Evolutionary conservation across 164 flowering plant species (phyloP).

Genomic region (Vitis labrusca): DNA sequence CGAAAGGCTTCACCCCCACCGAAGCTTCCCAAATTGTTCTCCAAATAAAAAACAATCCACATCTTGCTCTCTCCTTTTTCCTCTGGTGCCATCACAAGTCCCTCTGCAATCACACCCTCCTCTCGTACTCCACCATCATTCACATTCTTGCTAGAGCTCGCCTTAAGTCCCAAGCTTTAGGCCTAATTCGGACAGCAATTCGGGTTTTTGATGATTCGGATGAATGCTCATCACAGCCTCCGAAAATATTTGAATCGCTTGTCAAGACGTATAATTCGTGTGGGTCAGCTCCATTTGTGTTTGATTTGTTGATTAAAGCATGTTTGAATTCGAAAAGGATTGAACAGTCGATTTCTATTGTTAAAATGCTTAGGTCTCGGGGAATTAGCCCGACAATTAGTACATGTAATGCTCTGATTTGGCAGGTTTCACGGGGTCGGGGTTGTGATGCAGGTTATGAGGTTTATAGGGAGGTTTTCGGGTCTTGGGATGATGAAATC

Average conservation of each 20-base stretch:
- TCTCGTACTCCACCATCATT: conserved; percentile 64
- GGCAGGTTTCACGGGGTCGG: conserved; percentile 30
- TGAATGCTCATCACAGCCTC: conserved; percentile 9
- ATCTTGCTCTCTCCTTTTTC: conserved; percentile 75
- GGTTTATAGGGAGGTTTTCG: conserved; percentile 51
- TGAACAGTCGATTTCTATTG: conserved; percentile 49
- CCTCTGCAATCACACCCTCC: conserved; percentile 55
- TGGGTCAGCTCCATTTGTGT: conserved; percentile 88
- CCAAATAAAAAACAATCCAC: conserved; percentile 66
- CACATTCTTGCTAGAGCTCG: conserved; percentile 76
- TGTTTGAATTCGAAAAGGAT: conserved; percentile 49
- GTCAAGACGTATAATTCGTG: conserved; percentile 59
- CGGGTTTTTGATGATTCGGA: conserved; percentile 14
- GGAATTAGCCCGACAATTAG: conserved; percentile 37
- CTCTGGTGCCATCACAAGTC: conserved; percentile 48
- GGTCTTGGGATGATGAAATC: conserved; percentile 24
- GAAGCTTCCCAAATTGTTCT: conserved; percentile 61
- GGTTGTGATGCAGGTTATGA: conserved; percentile 48
- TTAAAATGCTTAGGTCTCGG: conserved; percentile 48
- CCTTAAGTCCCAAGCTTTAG: conserved; percentile 39
- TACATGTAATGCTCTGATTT: conserved; percentile 60
- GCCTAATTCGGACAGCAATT: conserved; percentile 47
- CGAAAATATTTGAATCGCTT: conserved; percentile 51
- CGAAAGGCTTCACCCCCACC: conserved; percentile 49
- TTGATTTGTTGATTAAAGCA: conserved; percentile 65